Evolutionary conservation across 108 stramenopile genomes (phyloP).

Genomic region (Cyclotella sp.): DNA sequence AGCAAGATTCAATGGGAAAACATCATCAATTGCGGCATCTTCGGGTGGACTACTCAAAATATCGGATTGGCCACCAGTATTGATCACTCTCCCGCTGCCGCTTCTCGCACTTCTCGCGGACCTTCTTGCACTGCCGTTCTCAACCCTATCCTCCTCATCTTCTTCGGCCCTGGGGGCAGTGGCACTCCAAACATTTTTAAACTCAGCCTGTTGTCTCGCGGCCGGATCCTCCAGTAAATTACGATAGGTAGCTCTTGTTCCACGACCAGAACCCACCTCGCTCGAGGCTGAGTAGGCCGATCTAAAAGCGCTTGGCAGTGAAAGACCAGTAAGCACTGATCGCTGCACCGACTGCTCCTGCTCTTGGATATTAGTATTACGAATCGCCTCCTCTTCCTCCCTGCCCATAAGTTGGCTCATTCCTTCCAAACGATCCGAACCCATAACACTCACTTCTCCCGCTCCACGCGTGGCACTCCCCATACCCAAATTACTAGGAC

Average conservation of each 20-base stretch:
- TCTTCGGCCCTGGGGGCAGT: constrained; percentile 44
- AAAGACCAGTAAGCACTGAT: constrained; percentile 39
- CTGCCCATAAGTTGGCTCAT: constrained; percentile 53
- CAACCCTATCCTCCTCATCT: constrained; percentile 24
- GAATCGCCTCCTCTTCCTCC: constrained; percentile 26
- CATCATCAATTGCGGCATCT: constrained; percentile 42
- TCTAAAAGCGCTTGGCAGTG: constrained; percentile 48
- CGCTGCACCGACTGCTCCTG: constrained; percentile 24
- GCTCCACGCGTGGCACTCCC: constrained; percentile 37
- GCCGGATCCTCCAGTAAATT: constrained; percentile 39
- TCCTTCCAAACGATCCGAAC: constrained; percentile 38
- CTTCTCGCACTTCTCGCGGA: neutral
- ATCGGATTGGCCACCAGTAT: constrained; percentile 21
- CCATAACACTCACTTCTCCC: constrained; percentile 7
- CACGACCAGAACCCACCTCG: constrained; percentile 20
- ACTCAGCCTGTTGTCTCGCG: constrained; percentile 47
- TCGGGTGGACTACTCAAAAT: constrained; percentile 42
- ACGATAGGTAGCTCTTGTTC: constrained; percentile 39
- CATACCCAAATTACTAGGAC: constrained; percentile 47
- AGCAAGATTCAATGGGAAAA: constrained; percentile 51
- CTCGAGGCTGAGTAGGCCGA: constrained; percentile 45
- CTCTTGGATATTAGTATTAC: neutral
- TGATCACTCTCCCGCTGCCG: neutral
- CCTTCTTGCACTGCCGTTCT: constrained; percentile 1
- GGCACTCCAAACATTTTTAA: constrained; percentile 56